Evolutionary conservation across 352 stramenopile genomes (phyloP).

Genomic region (Globisporangium nunn): DNA sequence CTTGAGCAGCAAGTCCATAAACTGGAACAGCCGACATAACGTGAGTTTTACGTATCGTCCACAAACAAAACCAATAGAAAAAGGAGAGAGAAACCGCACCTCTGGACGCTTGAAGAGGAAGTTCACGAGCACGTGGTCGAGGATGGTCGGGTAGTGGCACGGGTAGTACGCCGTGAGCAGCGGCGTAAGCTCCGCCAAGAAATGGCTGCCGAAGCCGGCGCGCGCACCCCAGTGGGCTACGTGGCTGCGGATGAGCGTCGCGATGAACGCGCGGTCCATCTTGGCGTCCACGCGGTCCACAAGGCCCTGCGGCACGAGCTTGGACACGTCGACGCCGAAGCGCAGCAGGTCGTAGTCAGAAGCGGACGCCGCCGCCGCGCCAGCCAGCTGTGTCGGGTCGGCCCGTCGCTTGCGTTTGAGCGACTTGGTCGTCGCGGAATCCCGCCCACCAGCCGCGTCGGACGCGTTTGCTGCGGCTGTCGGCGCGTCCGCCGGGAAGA

Average conservation of each 20-base stretch:
- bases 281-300: constrained; percentile 73
- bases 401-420: constrained; percentile 45
- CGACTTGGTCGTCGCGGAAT: constrained; percentile 14
- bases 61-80: background rate
- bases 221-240: constrained; percentile 65
- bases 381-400: background rate
- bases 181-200: constrained; percentile 61
- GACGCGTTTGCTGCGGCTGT: background rate
- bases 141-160: constrained; percentile 68
- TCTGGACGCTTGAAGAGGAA: constrained; percentile 80
- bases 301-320: constrained; percentile 77
- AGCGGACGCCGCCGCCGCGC: background rate
- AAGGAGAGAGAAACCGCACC: constrained; percentile 7
- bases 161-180: constrained; percentile 79
- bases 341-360: constrained; percentile 44
- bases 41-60: too few relatives aligned
- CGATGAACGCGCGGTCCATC: constrained; percentile 43
- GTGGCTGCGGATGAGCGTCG: constrained; percentile 49
- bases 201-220: constrained; percentile 57
- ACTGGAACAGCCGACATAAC: constrained; percentile 7
- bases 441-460: background rate
- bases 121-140: constrained; percentile 69
- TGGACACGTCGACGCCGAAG: constrained; percentile 66
- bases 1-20: constrained; percentile 52
- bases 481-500: constrained; percentile 25